Conservation (phyloP, 768 basidiomycete genomes). For the Xerocomus potaroensis region DNA sequence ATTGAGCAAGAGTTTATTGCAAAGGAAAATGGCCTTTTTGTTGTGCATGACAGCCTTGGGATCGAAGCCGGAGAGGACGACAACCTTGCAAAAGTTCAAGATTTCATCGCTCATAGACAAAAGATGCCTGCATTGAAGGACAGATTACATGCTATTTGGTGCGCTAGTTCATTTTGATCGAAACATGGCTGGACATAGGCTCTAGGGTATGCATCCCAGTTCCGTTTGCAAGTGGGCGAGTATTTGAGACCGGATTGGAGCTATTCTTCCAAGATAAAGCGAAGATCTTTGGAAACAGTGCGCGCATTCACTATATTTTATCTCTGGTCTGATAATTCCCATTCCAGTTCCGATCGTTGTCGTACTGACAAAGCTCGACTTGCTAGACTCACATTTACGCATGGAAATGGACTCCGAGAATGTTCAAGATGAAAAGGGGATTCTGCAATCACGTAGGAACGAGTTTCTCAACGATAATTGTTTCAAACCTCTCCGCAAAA, state of each 20-base stretch:
- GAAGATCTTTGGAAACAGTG: conserved; percentile 6
- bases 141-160: conserved; percentile 2
- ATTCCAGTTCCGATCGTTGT: background rate
- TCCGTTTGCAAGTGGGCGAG: background rate
- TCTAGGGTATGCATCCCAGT: background rate
- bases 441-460: background rate
- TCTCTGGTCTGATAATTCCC: background rate
- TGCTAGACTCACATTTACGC: no score
- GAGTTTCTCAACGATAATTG: background rate
- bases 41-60: background rate
- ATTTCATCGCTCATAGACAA: background rate
- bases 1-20: background rate
- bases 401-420: background rate
- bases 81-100: background rate
- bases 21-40: background rate
- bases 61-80: background rate
- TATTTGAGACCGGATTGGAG: background rate
- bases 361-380: conserved; percentile 1
- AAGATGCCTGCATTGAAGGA: background rate
- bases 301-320: background rate
- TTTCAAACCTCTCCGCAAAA: background rate
- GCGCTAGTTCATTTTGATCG: background rate
- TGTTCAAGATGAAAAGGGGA: background rate
- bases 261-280: conserved; percentile 1
- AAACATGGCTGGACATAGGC: no score